Evolutionary conservation across 2,329 filamentous ascomycete genomes (phyloP), one percentile per base, ranked within the genome.

Genomic region (Helminthosporium solani): DNA sequence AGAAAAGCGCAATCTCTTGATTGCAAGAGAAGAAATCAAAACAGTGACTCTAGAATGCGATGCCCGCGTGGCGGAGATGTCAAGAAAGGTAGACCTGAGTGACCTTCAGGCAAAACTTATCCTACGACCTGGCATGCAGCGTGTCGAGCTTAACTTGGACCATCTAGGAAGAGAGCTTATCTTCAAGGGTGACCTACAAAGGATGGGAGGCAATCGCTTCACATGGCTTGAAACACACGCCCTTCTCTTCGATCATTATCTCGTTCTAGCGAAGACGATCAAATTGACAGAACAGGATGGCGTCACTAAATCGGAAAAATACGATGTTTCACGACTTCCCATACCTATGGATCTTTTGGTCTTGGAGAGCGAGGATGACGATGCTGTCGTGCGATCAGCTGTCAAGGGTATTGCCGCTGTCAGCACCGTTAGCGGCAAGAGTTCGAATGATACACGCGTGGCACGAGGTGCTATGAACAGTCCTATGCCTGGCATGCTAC

Each of bases 261-360:
- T 99, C 30, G 91, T 99, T 27, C 75, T 99, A 35, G 88, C 94
- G 31, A 99, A 99, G 75, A 78, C 77, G 5, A 79, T 89, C 7
- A 78, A 85, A 3, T 77, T 80, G 9, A 77, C 84, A 36, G 90
- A 90, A 60, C 82, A 84, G 35, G 79, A 83, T 35, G 82, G 81
- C 38, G 81, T 81, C n/a, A 80, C 86, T 43, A 94, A 87, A 71
- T 90, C 88, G 59, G 84, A 87, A 61, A 78, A 79, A 54, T 99
- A 94, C 58, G 94, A 99, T 68, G 92, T 99, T 25, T 96, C 91
- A 1, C 91, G 95, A 69, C 79, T 95, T 76, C 90, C 88, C 6
- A 96, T 99, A 53, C 94, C 94, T 0, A 99, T 99, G 92, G 91
- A 95, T 58, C 78, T 99, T 2, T 77, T 99, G 20, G 88, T 95